These are phyloP conservation scores for Apiospora hydei DNA, from an alignment of 2,329 filamentous ascomycete genomes.

Conservation along the genomic window DNA sequence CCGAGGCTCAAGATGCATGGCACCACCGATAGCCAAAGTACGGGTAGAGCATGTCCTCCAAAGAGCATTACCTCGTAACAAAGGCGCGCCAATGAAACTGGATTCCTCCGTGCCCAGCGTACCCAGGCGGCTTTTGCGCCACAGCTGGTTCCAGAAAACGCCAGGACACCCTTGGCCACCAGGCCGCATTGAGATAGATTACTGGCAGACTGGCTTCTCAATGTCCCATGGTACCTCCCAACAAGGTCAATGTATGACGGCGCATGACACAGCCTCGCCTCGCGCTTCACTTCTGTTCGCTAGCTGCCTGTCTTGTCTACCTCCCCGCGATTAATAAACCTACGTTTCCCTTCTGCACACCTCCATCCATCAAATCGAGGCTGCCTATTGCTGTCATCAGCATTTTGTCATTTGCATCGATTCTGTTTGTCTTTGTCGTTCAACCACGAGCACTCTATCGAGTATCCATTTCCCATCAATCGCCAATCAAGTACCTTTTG, in stretches of 20 bases:
- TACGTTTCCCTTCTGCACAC: not conserved
- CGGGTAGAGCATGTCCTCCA: not conserved
- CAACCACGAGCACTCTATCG: not conserved
- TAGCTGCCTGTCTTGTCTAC: not conserved
- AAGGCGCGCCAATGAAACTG: not conserved
- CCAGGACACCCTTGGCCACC: not conserved
- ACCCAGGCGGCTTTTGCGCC: not conserved
- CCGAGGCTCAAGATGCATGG: not conserved
- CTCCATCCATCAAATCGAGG: not conserved
- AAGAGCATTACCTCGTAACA: not conserved
- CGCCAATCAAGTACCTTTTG: not conserved
- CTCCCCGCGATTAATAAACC: constrained; percentile 9
- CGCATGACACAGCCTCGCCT: constrained; percentile 9
- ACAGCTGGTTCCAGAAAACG: constrained; percentile 1
- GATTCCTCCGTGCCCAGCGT: not conserved
- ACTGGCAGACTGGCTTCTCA: not conserved
- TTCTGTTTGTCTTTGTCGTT: not conserved
- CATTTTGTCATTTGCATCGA: constrained; percentile 5
- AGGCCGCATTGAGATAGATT: constrained; percentile 5
- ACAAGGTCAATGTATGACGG: not conserved
- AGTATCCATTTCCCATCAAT: not conserved
- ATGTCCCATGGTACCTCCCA: not conserved
- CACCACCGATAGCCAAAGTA: not conserved
- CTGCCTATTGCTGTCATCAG: not conserved
- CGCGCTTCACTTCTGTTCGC: not conserved